Evolutionary conservation across 2,329 filamentous ascomycete genomes (phyloP).

Genomic region (Fusarium musae): DNA sequence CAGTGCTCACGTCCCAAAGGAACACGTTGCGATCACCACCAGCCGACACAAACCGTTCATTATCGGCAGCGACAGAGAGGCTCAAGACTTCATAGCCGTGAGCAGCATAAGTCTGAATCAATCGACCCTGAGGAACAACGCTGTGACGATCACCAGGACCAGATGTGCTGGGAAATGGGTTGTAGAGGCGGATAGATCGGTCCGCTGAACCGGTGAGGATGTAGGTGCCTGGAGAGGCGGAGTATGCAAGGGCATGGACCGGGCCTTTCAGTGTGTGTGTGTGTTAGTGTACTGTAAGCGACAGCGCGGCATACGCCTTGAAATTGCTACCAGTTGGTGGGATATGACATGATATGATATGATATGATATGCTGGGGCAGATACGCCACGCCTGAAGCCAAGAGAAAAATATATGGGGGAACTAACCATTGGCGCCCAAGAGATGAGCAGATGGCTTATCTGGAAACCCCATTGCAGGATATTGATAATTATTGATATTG

Average conservation of each 20-base stretch:
- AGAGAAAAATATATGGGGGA: background rate
- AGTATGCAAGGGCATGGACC: slow-evolving; percentile 78
- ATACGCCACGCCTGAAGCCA: slow-evolving; percentile 34
- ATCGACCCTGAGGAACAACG: slow-evolving; percentile 61
- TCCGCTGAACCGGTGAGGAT: slow-evolving; percentile 89
- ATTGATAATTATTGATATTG: slow-evolving; percentile 1
- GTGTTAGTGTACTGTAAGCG: slow-evolving; percentile 27
- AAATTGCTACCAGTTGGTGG: slow-evolving; percentile 6
- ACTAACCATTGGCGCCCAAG: slow-evolving; percentile 67
- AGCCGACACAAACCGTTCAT: slow-evolving; percentile 84
- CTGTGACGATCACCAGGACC: slow-evolving; percentile 44
- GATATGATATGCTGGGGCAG: background rate
- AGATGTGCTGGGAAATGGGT: slow-evolving; percentile 68
- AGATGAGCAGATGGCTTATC: slow-evolving; percentile 65
- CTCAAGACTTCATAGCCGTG: slow-evolving; percentile 94
- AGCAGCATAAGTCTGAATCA: slow-evolving; percentile 88
- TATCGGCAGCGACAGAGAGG: slow-evolving; percentile 78
- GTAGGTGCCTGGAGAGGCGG: slow-evolving; percentile 77
- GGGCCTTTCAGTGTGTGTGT: slow-evolving; percentile 61
- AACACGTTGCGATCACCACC: slow-evolving; percentile 94
- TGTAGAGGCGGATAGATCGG: slow-evolving; percentile 87
- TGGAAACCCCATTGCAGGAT: slow-evolving; percentile 56
- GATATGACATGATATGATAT: background rate
- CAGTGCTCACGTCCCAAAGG: slow-evolving; percentile 91
- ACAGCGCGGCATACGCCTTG: slow-evolving; percentile 26